Conservation (phyloP, 1,139 yeast species). For the Debaryomyces singareniensis region DNA sequence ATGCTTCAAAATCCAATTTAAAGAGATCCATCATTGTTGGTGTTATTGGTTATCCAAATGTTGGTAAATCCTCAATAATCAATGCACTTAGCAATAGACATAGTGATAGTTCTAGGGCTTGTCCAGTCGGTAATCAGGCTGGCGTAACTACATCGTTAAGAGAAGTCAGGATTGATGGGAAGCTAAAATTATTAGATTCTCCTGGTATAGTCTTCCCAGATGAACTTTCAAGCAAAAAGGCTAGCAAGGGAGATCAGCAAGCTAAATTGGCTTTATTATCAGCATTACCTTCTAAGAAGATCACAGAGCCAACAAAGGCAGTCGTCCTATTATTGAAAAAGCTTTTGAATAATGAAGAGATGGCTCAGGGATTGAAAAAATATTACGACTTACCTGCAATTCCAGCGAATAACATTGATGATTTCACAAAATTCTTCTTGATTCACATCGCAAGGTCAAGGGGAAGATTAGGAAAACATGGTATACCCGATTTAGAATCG, state of each 20-base stretch:
- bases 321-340: conserved; percentile 71
- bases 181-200: conserved; percentile 83
- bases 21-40: conserved; percentile 94
- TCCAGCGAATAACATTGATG: conserved; percentile 57
- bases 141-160: conserved; percentile 92
- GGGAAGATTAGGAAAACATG: conserved; percentile 91
- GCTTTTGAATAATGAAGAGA: conserved; percentile 61
- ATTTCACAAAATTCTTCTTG: conserved; percentile 74
- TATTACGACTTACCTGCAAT: conserved; percentile 81
- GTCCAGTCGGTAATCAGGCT: conserved; percentile 97
- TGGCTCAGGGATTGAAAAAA: conserved; percentile 68
- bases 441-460: conserved; percentile 89
- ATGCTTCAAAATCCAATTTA: conserved; percentile 75
- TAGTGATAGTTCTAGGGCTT: conserved; percentile 60
- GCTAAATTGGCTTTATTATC: conserved; percentile 84
- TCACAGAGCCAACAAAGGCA: conserved; percentile 80
- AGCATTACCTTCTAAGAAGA: conserved; percentile 85
- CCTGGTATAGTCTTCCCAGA: conserved; percentile 98
- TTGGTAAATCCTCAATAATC: conserved; percentile 90
- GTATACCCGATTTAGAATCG: conserved; percentile 80
- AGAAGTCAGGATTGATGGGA: conserved; percentile 87
- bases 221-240: conserved; percentile 39
- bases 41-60: conserved; percentile 92
- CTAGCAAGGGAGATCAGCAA: conserved; percentile 59
- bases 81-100: conserved; percentile 84